Evolutionary conservation across 2,329 filamentous ascomycete species (phyloP), one percentile per base, ranked within the genome.

Genomic region (Pyrenophora tritici-repentis): DNA sequence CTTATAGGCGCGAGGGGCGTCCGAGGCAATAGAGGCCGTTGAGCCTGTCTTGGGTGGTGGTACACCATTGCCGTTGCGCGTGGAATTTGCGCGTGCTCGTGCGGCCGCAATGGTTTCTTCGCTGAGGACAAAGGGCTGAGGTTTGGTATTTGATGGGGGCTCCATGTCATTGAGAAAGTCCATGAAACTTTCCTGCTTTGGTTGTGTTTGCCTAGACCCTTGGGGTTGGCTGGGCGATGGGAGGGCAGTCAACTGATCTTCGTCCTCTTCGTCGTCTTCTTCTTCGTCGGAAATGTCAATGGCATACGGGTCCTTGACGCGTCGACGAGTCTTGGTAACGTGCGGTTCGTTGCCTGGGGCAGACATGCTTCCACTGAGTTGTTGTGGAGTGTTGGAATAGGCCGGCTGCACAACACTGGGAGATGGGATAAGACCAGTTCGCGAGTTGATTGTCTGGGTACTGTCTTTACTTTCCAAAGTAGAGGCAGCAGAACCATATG

Each of bases 271-370:
- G 22, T 83, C 64, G 12, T 71, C 43, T 1, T 52, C 44, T 0
- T 53, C 69, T 12, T 75, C 73, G 32, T 76, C 72, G 5, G 74
- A 72, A 4, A 73, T 79, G 66, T 97, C 92, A 57, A 97, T 90
- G n/a, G 91, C 90, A 61, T 97, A 97, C 0, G 93, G 94, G 65
- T 99, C 94, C 49, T 84, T 89, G 43, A 91, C 85, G 22, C 90
- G 86, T 38, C 87, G 84, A 37, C 87, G 89, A 66, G 89, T 96
- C 46, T 89, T 84, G 62, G 84, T 83, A 4, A 90, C 87, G 68
- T 86, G 59, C 81, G 72, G 79, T 56, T 76, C 73, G 9, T 65
- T 55, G n/a, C 50, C 59, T 5, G 61, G 62, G 3, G 61, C 55
- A 6, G 37, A 26, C 58, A 72, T 63, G 53, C 58, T 72, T n/a